A percentile compares a stretch with the other conserved stretches of the same genome.
Conservation (phyloP, 306 rosid species). For the Glycine latifolia region DNA sequence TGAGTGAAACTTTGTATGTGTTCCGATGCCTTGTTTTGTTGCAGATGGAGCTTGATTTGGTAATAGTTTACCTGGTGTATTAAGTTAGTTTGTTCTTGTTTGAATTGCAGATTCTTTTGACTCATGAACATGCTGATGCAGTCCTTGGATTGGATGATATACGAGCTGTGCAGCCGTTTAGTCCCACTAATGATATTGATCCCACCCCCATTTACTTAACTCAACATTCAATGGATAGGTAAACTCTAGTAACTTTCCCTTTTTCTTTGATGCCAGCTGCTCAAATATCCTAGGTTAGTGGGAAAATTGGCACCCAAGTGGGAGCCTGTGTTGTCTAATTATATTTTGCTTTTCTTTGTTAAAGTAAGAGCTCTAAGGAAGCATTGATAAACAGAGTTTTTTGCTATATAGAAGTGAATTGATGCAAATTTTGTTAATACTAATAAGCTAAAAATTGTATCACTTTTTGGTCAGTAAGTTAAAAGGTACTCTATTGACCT, state of each 20-base stretch:
- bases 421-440: neutral
- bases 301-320: conserved; percentile 7
- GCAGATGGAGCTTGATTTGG: neutral
- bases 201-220: conserved; percentile 77
- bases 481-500: neutral
- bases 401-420: neutral
- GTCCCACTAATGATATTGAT: conserved; percentile 74
- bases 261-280: neutral
- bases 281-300: neutral
- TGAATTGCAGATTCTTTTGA: conserved; percentile 78
- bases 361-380: neutral
- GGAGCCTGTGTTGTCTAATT: neutral
- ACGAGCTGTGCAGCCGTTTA: conserved; percentile 74
- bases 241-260: conserved; percentile 16
- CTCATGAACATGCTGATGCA: conserved; percentile 96
- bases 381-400: neutral
- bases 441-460: neutral
- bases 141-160: conserved; percentile 88
- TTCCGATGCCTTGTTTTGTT: conserved; percentile 24
- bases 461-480: neutral
- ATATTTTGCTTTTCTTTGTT: neutral
- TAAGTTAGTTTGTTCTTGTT: neutral
- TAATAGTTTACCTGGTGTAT: neutral
- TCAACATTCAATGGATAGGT: conserved; percentile 82
- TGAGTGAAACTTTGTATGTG: neutral